Evolutionary conservation across 148 eudicot species (phyloP).

Genomic region (Heliosperma pusillum): DNA sequence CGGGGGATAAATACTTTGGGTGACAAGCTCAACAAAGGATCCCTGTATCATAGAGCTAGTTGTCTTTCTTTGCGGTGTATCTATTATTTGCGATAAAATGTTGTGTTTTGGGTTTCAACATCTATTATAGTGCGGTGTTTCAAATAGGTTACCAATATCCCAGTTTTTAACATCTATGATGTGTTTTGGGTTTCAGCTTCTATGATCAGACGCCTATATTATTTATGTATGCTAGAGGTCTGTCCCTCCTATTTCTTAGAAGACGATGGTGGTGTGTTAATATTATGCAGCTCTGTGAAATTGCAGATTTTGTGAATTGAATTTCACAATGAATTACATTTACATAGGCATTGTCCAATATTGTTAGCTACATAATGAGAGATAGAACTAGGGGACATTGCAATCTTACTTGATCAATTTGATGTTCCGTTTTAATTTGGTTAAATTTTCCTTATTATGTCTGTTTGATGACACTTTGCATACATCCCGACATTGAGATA

Average conservation of each 20-base stretch:
- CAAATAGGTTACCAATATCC: background rate
- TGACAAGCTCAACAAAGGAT: background rate
- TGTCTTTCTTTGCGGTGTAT: background rate
- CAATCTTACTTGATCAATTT: background rate
- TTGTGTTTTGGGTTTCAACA: background rate
- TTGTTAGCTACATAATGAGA: slow-evolving; percentile 5
- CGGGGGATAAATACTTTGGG: background rate
- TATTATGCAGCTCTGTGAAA: background rate
- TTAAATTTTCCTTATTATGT: slow-evolving; percentile 2
- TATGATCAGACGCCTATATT: background rate
- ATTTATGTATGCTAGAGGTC: background rate
- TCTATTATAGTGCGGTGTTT: background rate
- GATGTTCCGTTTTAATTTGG: background rate
- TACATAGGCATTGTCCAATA: background rate
- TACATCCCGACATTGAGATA: background rate
- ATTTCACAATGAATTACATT: background rate
- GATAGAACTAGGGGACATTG: background rate
- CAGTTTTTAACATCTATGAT: background rate
- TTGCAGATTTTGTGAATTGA: background rate
- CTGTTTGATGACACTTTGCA: background rate
- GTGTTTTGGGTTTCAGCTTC: background rate
- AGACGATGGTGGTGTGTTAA: background rate
- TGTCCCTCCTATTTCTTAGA: background rate
- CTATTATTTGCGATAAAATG: background rate
- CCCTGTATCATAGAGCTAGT: background rate